A percentile compares a stretch with the other conserved stretches of the same genome.
Conservation (phyloP, 2,329 filamentous ascomycete genomes). For the Sarocladium kiliense region DNA sequence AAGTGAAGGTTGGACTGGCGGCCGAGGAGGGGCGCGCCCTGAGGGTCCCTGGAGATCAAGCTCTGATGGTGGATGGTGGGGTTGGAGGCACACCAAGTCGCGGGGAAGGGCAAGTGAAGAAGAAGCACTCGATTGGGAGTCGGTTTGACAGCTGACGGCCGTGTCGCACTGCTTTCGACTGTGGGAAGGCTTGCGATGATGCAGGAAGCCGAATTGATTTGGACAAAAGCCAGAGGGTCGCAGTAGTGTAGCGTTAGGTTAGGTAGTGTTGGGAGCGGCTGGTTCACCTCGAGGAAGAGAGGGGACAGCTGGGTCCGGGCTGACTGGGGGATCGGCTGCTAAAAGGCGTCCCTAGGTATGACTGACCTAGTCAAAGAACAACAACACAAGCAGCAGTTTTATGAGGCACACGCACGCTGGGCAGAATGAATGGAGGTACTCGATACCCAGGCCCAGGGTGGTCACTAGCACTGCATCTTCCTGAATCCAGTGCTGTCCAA, state of each 20-base stretch:
- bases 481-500: background rate
- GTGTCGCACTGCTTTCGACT: background rate
- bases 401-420: background rate
- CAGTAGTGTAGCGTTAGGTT: background rate
- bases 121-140: background rate
- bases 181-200: background rate
- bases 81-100: background rate
- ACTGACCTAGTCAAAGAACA: background rate
- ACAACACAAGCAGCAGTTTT: background rate
- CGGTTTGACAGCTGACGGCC: background rate
- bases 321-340: background rate
- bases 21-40: background rate
- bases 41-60: slow-evolving; percentile 1
- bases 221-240: background rate
- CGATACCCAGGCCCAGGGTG: background rate
- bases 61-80: background rate
- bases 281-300: background rate
- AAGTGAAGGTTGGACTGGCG: background rate
- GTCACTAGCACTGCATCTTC: background rate
- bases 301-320: background rate
- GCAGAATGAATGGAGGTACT: background rate
- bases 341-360: background rate
- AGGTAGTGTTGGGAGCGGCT: background rate
- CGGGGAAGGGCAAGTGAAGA: background rate
- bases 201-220: background rate